Evolutionary conservation across 257 asterid genomes (phyloP), one percentile per base, ranked within the genome.

Genomic region (Solanum gracilifrons): DNA sequence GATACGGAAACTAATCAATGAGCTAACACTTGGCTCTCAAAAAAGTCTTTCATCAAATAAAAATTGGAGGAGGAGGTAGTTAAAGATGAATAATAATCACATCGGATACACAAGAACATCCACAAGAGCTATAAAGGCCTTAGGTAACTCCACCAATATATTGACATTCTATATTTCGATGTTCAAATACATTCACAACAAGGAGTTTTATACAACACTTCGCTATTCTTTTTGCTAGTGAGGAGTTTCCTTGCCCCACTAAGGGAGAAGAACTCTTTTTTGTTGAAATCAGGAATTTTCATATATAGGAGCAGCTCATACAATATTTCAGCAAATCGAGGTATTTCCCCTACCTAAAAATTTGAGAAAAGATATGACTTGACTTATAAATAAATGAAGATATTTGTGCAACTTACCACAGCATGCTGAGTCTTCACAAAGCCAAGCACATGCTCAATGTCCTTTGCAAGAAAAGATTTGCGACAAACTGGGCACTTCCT

Each of bases 401-500:
- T 80, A 46, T 46, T 79, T 80, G 62, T 4, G 8, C 32, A 43
- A 27, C 68, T 15, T 80, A 80, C 85, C 27, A 80, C 39, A 46
- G 85, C 68, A 80, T 80, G 66, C 39, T 69, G 92, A 85, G 91
- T 91, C 77, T 92, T 98, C 89, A 94, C 94, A 91, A 96, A 93
- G 93, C 91, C 92, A 69, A 94, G 95, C 86, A 94, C 98, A 33
- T 95, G 98, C 85, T 95, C 97, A 31, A 95, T 94, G 89, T 96
- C 98, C 92, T 92, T 96, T 73, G 94, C 89, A 76, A 89, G 95
- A 89, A 96, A 96, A 83, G 93, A 93, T 90, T 95, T 92, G 83
- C 98, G 98, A 88, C 98, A 96, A 84, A 94, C 97, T 0, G 99
- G 98, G 88, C 98, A 95, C 76, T 84, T 88, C 84, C 98, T 98